These are phyloP conservation scores for Manihot esculenta DNA, from an alignment of 441 rosid genomes.

Conservation along the genomic window DNA sequence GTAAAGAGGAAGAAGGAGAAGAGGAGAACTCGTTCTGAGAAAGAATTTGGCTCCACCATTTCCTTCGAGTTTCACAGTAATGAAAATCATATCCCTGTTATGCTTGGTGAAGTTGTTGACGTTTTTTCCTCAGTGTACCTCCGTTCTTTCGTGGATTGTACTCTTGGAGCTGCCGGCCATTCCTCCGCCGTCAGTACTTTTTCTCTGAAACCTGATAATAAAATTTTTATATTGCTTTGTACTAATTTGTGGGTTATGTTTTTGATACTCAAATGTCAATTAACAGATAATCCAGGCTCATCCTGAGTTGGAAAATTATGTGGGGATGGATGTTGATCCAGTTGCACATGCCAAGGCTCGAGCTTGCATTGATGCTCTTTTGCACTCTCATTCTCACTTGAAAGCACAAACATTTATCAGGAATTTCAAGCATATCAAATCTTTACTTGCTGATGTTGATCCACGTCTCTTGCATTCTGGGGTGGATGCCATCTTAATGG, in stretches of 20 bases:
- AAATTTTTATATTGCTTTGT: neutral
- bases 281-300: conserved; percentile 68
- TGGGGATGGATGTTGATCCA: conserved; percentile 96
- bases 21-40: conserved; percentile 79
- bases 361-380: conserved; percentile 40
- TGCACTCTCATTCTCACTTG: conserved; percentile 40
- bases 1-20: conserved; percentile 44
- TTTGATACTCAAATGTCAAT: neutral
- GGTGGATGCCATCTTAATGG: conserved; percentile 89
- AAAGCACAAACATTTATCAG: conserved; percentile 47
- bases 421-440: conserved; percentile 63
- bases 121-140: conserved; percentile 57
- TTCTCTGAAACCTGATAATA: neutral
- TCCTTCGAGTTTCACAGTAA: conserved; percentile 23
- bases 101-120: conserved; percentile 89
- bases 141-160: conserved; percentile 77
- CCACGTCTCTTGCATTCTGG: conserved; percentile 45
- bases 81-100: conserved; percentile 66
- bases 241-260: neutral
- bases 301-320: conserved; percentile 56
- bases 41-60: conserved; percentile 42
- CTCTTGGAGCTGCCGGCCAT: conserved; percentile 94
- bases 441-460: conserved; percentile 48
- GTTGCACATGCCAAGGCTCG: conserved; percentile 64
- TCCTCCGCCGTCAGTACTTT: conserved; percentile 67